Percentiles rank a stretch among this genome's conserved stretches.
These are phyloP conservation scores for Pseudogymnoascus sp. DNA, from an alignment of 2,329 filamentous ascomycete genomes.

Conservation along the genomic window DNA sequence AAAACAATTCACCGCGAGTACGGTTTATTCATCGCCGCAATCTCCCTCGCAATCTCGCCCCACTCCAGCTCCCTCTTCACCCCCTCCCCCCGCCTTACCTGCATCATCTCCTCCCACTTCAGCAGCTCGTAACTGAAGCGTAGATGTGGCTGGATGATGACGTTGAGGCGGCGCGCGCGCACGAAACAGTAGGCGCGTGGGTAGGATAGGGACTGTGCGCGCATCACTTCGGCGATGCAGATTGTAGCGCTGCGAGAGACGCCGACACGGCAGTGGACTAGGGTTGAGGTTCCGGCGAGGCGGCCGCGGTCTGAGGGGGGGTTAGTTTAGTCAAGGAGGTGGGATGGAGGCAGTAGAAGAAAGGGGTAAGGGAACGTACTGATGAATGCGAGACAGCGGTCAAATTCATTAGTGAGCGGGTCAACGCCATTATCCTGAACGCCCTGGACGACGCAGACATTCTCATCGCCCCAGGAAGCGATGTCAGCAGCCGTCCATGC, in stretches of 20 bases:
- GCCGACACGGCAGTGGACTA: conserved; percentile 93
- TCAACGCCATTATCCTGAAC: conserved; percentile 98
- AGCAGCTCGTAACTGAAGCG: conserved; percentile 91
- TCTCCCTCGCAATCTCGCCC: conserved; percentile 78
- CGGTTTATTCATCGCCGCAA: conserved; percentile 91
- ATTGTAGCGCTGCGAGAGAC: conserved; percentile 95
- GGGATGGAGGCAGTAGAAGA: not conserved
- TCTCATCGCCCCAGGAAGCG: conserved; percentile 66
- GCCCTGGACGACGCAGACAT: conserved; percentile 70
- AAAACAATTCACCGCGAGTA: conserved; percentile 38
- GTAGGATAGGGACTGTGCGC: conserved; percentile 68
- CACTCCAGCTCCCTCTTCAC: conserved; percentile 80
- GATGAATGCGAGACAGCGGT: conserved; percentile 81
- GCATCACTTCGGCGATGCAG: conserved; percentile 98
- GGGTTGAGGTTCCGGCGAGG: conserved; percentile 67
- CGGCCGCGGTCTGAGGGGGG: conserved; percentile 63
- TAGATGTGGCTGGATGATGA: conserved; percentile 96
- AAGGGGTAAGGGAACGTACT: conserved; percentile 48
- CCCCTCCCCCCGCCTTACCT: conserved; percentile 39
- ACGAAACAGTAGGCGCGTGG: conserved; percentile 95
- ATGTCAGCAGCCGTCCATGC: conserved; percentile 67
- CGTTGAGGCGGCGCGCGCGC: conserved; percentile 81
- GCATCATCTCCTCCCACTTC: conserved; percentile 84
- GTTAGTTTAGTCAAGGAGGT: conserved; percentile 15
- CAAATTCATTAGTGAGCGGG: conserved; percentile 77